Evolutionary conservation across 2,329 filamentous ascomycete species (phyloP).

Genomic region (Fusarium duplospermum): DNA sequence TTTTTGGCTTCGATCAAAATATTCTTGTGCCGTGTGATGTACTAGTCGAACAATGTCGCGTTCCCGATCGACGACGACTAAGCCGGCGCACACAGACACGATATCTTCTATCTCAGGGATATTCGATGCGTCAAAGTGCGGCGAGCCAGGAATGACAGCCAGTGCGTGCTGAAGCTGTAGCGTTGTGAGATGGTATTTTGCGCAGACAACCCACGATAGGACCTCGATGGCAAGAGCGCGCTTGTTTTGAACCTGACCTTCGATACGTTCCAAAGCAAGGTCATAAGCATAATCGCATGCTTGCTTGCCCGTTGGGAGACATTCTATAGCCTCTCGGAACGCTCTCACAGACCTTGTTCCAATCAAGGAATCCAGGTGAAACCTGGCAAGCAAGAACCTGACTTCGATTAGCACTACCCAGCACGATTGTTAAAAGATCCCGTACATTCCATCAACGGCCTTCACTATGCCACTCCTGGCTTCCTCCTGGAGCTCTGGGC

Average conservation of each 20-base stretch:
- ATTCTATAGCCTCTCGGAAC: neutral
- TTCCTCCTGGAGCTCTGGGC: neutral
- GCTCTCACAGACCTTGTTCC: no score
- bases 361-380: neutral
- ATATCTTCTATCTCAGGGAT: no score
- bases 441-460: neutral
- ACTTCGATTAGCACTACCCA: no score
- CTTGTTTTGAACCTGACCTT: conserved; percentile 47
- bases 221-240: conserved; percentile 50
- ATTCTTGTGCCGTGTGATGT: conserved; percentile 58
- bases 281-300: neutral
- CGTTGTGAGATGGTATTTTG: conserved; percentile 46
- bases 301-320: no score
- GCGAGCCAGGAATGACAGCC: no score
- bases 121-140: no score
- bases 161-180: no score
- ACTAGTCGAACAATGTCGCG: conserved; percentile 45
- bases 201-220: conserved; percentile 54
- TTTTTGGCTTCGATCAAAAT: conserved; percentile 47
- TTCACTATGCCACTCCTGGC: neutral
- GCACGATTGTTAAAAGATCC: no score
- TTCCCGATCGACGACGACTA: no score
- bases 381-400: neutral
- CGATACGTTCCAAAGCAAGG: conserved; percentile 32
- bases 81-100: no score